These are phyloP conservation scores for Pseudogymnoascus sp. DNA, from an alignment of 2,329 filamentous ascomycete genomes.

Conservation along the genomic window DNA sequence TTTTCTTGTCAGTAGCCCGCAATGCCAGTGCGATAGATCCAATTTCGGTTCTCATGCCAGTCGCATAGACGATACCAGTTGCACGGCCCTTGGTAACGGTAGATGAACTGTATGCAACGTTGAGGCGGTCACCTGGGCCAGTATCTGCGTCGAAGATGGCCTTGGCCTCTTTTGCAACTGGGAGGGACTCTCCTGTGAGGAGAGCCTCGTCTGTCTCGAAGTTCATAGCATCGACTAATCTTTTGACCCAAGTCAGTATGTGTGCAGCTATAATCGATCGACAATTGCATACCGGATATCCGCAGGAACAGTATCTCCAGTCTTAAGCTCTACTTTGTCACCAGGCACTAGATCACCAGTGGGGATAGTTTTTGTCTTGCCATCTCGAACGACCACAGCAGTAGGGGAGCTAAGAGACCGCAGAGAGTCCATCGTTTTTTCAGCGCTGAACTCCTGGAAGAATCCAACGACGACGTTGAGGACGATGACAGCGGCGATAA, in stretches of 20 bases:
- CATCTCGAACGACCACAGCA: constrained; percentile 44
- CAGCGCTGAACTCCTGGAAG: constrained; percentile 46
- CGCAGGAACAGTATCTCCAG: constrained; percentile 38
- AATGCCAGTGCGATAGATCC: constrained; percentile 58
- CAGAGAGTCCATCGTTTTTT: constrained; percentile 48
- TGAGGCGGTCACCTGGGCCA: constrained; percentile 53
- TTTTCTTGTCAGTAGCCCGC: constrained; percentile 43
- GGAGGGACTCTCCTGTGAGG: constrained; percentile 56
- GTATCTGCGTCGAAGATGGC: constrained; percentile 44
- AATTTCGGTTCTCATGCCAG: constrained; percentile 55
- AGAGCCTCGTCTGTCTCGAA: constrained; percentile 55
- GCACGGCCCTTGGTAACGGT: constrained; percentile 57
- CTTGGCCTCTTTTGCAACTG: constrained; percentile 47
- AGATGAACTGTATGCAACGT: constrained; percentile 55
- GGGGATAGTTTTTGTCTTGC: constrained; percentile 43
- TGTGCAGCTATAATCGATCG: background rate
- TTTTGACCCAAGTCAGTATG: constrained; percentile 19
- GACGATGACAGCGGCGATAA: constrained; percentile 50
- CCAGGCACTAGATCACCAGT: constrained; percentile 50
- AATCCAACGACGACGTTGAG: constrained; percentile 54
- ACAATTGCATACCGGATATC: constrained; percentile 29
- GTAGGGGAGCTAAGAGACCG: constrained; percentile 44
- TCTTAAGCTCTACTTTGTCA: constrained; percentile 51
- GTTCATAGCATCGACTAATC: constrained; percentile 46
- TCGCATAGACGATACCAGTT: constrained; percentile 53